Evolutionary conservation across 2,329 filamentous ascomycete genomes (phyloP).

Genomic region (Neurospora sp.): DNA sequence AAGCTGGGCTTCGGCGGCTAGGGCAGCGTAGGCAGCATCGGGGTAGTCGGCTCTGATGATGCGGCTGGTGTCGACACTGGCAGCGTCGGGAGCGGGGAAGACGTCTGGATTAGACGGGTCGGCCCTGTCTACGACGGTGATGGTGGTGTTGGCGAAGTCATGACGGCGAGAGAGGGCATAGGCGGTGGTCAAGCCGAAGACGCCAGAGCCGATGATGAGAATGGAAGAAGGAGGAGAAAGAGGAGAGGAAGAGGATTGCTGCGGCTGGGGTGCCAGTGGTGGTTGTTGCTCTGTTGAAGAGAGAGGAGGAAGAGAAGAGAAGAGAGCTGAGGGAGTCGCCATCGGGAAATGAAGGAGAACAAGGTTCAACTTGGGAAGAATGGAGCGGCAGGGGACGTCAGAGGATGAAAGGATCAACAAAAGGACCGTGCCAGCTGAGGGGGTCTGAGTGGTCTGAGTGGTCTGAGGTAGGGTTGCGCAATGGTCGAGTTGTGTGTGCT

Average conservation of each 20-base stretch:
- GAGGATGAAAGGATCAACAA: not conserved
- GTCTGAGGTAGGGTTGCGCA: not conserved
- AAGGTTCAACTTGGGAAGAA: not conserved
- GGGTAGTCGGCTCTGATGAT: slow-evolving; percentile 71
- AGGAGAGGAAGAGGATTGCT: slow-evolving; percentile 7
- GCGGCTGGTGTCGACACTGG: slow-evolving; percentile 53
- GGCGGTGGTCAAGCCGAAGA: slow-evolving; percentile 53
- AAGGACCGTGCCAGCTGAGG: not conserved
- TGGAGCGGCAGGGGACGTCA: not conserved
- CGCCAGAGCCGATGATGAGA: slow-evolving; percentile 59
- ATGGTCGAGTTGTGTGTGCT: not conserved
- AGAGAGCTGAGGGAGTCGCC: slow-evolving; percentile 2
- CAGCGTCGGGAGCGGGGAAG: slow-evolving; percentile 49
- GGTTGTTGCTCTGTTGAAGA: slow-evolving; percentile 4
- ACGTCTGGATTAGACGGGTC: slow-evolving; percentile 26
- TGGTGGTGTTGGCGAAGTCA: slow-evolving; percentile 39
- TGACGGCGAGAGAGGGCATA: slow-evolving; percentile 57
- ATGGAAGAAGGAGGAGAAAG: slow-evolving; percentile 37
- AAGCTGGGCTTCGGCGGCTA: slow-evolving; percentile 61
- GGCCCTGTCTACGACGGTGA: slow-evolving; percentile 51
- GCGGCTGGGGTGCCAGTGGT: slow-evolving; percentile 7
- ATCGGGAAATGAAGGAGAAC: slow-evolving; percentile 5
- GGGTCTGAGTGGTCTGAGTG: not conserved
- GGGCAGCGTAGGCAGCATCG: slow-evolving; percentile 61
- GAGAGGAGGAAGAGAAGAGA: slow-evolving; percentile 5